phyloP scores from a whole-genome alignment of 2,329 filamentous ascomycete species.

The Xylariaceae sp. region DNA sequence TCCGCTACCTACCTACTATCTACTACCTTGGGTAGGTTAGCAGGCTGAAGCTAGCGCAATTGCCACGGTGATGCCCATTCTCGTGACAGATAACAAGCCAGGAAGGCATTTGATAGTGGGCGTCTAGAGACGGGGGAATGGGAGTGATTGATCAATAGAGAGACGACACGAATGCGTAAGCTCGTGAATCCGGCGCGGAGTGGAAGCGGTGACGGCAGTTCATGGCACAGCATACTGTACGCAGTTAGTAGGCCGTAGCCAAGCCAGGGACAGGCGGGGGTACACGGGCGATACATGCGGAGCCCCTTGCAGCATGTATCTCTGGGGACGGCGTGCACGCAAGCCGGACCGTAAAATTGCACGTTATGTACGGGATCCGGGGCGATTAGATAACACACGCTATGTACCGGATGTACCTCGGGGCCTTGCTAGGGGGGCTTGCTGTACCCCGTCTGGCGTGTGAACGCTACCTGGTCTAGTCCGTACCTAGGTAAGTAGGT shows the following conservation, averaged over 20 bases:
- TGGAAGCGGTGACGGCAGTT: not conserved
- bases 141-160: conserved; percentile 15
- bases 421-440: too few relatives aligned
- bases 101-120: not conserved
- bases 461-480: not conserved
- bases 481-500: too few relatives aligned
- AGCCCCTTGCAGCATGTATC: not conserved
- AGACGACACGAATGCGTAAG: conserved; percentile 13
- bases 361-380: too few relatives aligned
- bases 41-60: conserved; percentile 1
- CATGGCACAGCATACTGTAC: not conserved
- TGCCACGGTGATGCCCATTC: conserved; percentile 12
- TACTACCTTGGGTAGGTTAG: not conserved
- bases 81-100: not conserved
- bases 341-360: too few relatives aligned
- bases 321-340: not conserved
- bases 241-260: not conserved
- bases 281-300: not conserved
- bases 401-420: not conserved
- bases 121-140: not conserved
- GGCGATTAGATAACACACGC: not conserved
- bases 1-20: not conserved
- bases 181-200: conserved; percentile 5
- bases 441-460: too few relatives aligned
- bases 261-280: not conserved